Evolutionary conservation across 169 alveolate genomes (phyloP), one percentile per base, ranked within the genome.

Genomic region (Eimeria maxima): DNA sequence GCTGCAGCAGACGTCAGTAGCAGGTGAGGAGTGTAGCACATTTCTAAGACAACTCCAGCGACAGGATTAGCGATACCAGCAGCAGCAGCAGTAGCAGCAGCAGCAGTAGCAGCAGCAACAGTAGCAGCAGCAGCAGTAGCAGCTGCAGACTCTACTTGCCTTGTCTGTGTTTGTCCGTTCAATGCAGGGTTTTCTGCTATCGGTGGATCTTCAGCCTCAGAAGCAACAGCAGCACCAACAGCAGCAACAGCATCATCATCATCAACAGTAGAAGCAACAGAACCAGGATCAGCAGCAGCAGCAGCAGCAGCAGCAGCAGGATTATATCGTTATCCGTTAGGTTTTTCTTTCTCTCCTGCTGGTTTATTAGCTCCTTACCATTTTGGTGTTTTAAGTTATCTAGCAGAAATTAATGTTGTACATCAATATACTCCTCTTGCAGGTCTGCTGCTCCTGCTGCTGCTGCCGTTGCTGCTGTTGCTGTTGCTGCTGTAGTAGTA

Each of bases 311-410:
- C 90, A 81, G 73, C 90, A 50, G 44, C 71, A 24, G 45, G 50
- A 8, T 76, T 57, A 53, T 42, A 53, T n/a, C 42, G 45, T 3
- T 47, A 94, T 16, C 96, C 97, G n/a, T 22, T 95, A 33, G 97
- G 97, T 18, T 95, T 92, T 65, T 95, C 97, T 38, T 95, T 95
- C 63, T 65, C 96, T n/a, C 97, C 97, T 7, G 97, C 97, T 3
- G 97, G 97, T 53, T 90, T 95, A 2, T 65, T 95, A 3, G 78
- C 87, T 33, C 96, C 97, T 13, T 95, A 95, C n/a, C 97, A 95
- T 81, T 81, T 90, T 22, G 97, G 97, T 0, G 97, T 81, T 3
- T 22, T 87, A 38, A 47, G 80, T 47, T 55, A 50, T n/a, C 95
- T 95, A 14, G 47, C 88, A 44, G 95, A 95, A 16, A 65, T 73